A percentile compares a stretch with the other conserved stretches of the same genome.
phyloP scores from a whole-genome alignment of 768 basidiomycete species.

The Hygrophoropsis aurantiaca region DNA sequence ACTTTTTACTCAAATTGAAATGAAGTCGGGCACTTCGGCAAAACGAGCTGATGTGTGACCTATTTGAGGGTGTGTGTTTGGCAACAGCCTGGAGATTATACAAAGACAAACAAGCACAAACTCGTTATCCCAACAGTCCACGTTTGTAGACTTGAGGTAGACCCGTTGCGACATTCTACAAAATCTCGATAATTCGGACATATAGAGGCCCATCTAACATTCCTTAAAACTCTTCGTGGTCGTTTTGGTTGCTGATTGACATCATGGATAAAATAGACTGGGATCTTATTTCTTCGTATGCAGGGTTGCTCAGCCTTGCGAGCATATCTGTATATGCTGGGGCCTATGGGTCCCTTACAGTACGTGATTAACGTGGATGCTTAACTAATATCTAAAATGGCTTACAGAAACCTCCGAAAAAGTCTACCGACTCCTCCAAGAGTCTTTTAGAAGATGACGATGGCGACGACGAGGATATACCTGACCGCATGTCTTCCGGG shows the following conservation, averaged over 20 bases:
- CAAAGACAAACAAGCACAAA: constrained; percentile 11
- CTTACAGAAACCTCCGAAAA: constrained; percentile 8
- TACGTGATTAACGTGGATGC: constrained; percentile 34
- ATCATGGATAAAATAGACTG: constrained; percentile 38
- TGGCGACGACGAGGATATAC: constrained; percentile 58
- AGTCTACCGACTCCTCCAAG: background rate
- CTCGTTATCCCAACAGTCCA: constrained; percentile 4
- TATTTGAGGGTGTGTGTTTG: constrained; percentile 9
- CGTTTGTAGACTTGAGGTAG: background rate
- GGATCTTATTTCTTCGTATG: constrained; percentile 67
- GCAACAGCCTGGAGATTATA: constrained; percentile 16
- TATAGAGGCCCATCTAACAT: no score
- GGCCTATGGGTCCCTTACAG: constrained; percentile 66
- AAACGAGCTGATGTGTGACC: no score
- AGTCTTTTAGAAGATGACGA: constrained; percentile 42
- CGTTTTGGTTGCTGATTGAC: no score
- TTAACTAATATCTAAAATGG: background rate
- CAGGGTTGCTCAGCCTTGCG: constrained; percentile 66
- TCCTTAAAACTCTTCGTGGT: background rate
- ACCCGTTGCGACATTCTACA: background rate
- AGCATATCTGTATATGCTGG: constrained; percentile 68
- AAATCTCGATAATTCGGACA: no score
- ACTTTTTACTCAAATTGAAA: no score
- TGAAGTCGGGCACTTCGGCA: no score
- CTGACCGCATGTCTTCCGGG: constrained; percentile 58